Conservation (phyloP, 2,329 filamentous ascomycete genomes). For the Beauveria sp. region DNA sequence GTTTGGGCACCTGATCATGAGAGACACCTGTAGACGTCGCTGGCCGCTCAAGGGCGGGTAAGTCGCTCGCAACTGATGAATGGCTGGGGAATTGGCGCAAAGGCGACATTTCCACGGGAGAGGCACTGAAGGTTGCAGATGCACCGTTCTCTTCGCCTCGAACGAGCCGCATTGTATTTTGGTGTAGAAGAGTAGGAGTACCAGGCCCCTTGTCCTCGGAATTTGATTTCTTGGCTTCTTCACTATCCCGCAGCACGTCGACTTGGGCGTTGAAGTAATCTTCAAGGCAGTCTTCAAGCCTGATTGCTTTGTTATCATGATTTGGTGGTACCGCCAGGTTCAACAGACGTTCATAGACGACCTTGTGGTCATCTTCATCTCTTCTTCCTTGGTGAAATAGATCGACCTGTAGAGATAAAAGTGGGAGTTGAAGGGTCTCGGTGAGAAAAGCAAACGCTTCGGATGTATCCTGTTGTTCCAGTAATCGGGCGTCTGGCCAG, state of each 20-base stretch:
- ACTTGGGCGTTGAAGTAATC: slow-evolving; percentile 93
- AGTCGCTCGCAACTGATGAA: background rate
- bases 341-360: slow-evolving; percentile 82
- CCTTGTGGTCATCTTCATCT: slow-evolving; percentile 84
- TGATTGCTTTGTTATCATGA: slow-evolving; percentile 61
- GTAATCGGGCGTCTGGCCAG: slow-evolving; percentile 69
- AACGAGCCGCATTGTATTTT: slow-evolving; percentile 27
- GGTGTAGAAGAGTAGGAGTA: slow-evolving; percentile 20
- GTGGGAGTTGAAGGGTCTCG: slow-evolving; percentile 75
- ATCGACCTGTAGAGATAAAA: slow-evolving; percentile 88
- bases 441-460: slow-evolving; percentile 96
- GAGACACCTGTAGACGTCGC: background rate
- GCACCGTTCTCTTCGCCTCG: slow-evolving; percentile 25
- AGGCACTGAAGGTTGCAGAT: slow-evolving; percentile 26
- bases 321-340: slow-evolving; percentile 84
- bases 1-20: background rate
- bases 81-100: slow-evolving; percentile 10
- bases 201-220: slow-evolving; percentile 21
- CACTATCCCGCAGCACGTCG: slow-evolving; percentile 71
- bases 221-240: slow-evolving; percentile 41
- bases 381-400: slow-evolving; percentile 87
- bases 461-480: slow-evolving; percentile 90
- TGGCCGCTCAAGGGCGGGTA: slow-evolving; percentile 1
- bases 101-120: slow-evolving; percentile 24
- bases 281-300: slow-evolving; percentile 84